Evolutionary conservation across 306 rosid genomes (phyloP), one percentile per base, ranked within the genome.

Genomic region (Aeschynomene evenia): DNA sequence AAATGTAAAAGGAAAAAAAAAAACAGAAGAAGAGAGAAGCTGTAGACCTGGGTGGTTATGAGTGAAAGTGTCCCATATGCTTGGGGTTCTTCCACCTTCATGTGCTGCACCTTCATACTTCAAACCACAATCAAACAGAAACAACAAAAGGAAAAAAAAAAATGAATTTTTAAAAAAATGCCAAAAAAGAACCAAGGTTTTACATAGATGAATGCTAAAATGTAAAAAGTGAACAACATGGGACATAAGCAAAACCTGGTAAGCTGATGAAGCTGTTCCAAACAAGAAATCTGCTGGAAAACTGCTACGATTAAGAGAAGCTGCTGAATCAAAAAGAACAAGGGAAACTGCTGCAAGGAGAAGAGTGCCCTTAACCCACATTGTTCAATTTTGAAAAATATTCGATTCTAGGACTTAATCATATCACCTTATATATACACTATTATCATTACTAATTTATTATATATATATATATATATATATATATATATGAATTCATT

Each of bases 61-160:
- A 49, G 85, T 73, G 78, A 85, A 83, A 13, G 87, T 85, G 75
- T 88, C 95, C 95, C 95, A 88, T 13, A 77, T 75, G 66, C 95
- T 81, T 5, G 91, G 91, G 4, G 86, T 86, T 33, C 72, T 85
- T 0, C 95, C 95, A 56, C 85, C 91, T 80, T 66, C 73, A 46
- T 26, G 45, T 20, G 89, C 87, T 21, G 89, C 84, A 74, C 77
- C 80, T 57, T 80, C 80, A 70, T 63, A 69, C 84, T 80, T 74
- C 31, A 80, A 2, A 39, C 4, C 50, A 45, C 42, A 37, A 37
- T 13, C 0, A 70, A 0, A n/a, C 9, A 28, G 2, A 20, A 2
- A 29, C 33, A 19, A 9, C n/a, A 1, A 56, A 23, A 12, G 1
- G 13, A 7, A 56, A 40, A 10, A 5, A 52, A 1, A 36, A n/a